Base-by-base conservation (phyloP, 768 basidiomycete species). In the Collybia sp. region DNA sequence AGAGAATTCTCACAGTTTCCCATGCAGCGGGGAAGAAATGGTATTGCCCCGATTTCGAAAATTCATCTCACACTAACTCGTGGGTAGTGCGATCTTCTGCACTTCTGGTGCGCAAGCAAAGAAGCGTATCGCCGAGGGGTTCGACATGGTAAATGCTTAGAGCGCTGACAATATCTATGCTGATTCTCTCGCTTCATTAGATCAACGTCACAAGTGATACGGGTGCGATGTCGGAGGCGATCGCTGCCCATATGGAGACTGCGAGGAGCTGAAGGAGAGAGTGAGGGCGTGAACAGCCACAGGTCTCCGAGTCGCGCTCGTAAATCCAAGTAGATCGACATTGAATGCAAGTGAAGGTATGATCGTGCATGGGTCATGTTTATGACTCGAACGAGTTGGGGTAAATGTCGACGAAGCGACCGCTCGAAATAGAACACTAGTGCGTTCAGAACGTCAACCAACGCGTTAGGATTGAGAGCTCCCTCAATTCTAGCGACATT, bases 21-120 rank as follows among this genome's bases (percentile, higher is more conserved):
- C 83, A 85, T 51, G 56, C 53, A 36, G 71, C 72, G 8, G 71
- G 75, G 16, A 86, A 85, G 68, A 86, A 85, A 67, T 83, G 82
- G 83, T 83, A 47, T 15, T 67, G 32, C 17, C 5, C 18, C 15
- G n/a, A 18, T 35, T 20, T 37, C 10, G 17, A 13, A 10, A 34
- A 34, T 37, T 10, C 17, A 18, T n/a, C 4, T 37, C 4, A 37
- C 35, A 37, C 35, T 37, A 37, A 25, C 25, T 8, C 25, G 25
- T 25, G 25, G 25, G 25, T 10, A 60, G 58, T 25, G 59, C 56
- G 0, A 60, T 60, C 13, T 60, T 52, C 49, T 60, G 59, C 35
- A 50, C 39, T 9, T 55, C 57, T 12, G 56, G 58, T 3, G 30
- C 46, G 1, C 59, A 60, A 45, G 41, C 58, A 5, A 49, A 54